Evolutionary conservation across 208 protist genomes (phyloP), one percentile per base, ranked within the genome.

Genomic region (Wallacemonas rigidus): DNA sequence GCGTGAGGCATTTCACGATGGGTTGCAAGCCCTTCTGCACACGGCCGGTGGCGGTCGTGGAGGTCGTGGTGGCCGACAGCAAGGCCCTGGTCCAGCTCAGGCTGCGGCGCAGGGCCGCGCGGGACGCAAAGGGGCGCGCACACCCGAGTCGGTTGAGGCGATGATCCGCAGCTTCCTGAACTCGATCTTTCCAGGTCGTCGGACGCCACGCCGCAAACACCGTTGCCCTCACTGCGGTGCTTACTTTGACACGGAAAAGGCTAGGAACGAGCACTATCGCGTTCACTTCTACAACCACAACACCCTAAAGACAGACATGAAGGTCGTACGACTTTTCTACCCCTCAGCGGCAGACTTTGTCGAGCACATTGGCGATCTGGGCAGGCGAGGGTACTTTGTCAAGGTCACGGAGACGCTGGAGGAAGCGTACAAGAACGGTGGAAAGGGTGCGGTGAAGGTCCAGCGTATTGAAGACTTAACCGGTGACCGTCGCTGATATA

Each of bases 261-360:
- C 80, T n/a, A 87, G 87, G 60, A 86, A 79, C 48, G 61, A 79
- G 0, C 90, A 95, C 77, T 95, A 93, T 79, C 83, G 88, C 45
- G 87, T 79, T 64, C 90, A 95, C 82, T 92, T 92, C 70, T 80
- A 88, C 79, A 73, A 76, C 55, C 77, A 83, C 48, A 93, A 89
- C 72, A 76, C 81, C 53, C 51, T 86, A 11, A 69, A 85, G 56
- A 76, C 71, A 39, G 85, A 89, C 11, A 77, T 86, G 48, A 93
- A 91, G 67, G 72, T 88, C 62, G 90, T 95, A 51, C 87, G 90
- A 1, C 80, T 95, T 17, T 77, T 80, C 58, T 86, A 90, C 72
- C 87, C 86, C 3, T 80, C 86, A 2, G 67, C 69, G 54, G 60
- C 72, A 3, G 86, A 91, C 61, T 95, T 90, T 69, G 74, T 81